Evolutionary conservation across 2,329 filamentous ascomycete genomes (phyloP).

Genomic region (Thielaviopsis euricoi): DNA sequence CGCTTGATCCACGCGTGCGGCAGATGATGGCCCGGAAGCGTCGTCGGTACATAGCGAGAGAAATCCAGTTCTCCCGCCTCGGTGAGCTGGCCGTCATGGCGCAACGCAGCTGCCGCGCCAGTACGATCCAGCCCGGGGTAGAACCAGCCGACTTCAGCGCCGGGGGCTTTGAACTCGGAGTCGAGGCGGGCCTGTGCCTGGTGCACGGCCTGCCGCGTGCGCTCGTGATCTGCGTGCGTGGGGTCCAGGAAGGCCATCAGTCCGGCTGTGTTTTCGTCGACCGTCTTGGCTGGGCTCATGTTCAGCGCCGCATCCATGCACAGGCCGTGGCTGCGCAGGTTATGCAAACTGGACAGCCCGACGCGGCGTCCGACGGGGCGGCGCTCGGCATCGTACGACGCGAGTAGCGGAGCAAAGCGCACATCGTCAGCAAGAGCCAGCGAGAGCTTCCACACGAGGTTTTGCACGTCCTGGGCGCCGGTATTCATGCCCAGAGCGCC

Average conservation of each 20-base stretch:
- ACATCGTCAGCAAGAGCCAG: constrained; percentile 1
- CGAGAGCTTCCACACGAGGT: constrained; percentile 3
- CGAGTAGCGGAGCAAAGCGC: neutral
- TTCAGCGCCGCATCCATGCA: constrained; percentile 6
- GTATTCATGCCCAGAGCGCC: constrained; percentile 19
- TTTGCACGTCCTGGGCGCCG: constrained; percentile 3
- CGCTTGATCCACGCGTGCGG: constrained; percentile 1
- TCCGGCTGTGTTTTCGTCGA: neutral
- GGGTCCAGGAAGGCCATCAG: constrained; percentile 2
- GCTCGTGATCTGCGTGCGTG: neutral
- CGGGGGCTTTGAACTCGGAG: constrained; percentile 5
- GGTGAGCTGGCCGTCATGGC: constrained; percentile 1
- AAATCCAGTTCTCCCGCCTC: neutral
- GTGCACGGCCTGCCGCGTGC: neutral
- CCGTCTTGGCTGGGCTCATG: neutral
- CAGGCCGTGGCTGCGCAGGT: constrained; percentile 2
- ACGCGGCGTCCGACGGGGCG: constrained; percentile 3
- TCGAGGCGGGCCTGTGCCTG: neutral
- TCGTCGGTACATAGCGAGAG: neutral
- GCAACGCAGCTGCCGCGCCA: neutral
- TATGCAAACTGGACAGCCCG: neutral
- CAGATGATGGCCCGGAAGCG: constrained; percentile 4
- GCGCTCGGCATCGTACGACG: constrained; percentile 3
- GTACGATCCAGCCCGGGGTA: neutral
- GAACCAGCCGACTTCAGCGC: constrained; percentile 5